phyloP scores from a whole-genome alignment of 768 basidiomycete species.

The Sarcodon aspratus region DNA sequence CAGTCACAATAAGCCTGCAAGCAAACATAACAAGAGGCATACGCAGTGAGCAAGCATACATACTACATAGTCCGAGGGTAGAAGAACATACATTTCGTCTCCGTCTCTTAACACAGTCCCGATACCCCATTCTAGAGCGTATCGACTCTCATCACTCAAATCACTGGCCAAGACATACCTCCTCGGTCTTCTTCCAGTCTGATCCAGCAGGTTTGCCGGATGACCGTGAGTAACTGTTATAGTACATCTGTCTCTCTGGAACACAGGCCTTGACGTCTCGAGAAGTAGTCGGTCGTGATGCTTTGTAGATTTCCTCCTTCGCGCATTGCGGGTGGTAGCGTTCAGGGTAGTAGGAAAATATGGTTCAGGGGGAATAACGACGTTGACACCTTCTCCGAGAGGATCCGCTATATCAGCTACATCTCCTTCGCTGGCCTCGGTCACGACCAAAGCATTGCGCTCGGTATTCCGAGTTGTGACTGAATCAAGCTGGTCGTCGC shows the following conservation, averaged over 20 bases:
- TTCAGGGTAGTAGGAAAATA: constrained; percentile 73
- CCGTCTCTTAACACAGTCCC: constrained; percentile 93
- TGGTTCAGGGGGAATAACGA: constrained; percentile 74
- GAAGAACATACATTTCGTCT: constrained; percentile 58
- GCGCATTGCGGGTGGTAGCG: constrained; percentile 22
- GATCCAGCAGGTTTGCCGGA: constrained; percentile 40
- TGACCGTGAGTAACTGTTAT: constrained; percentile 83
- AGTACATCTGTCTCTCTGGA: constrained; percentile 87
- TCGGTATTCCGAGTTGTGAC: constrained; percentile 85
- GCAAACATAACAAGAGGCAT: constrained; percentile 2
- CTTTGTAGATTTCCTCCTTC: constrained; percentile 50
- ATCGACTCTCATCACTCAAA: constrained; percentile 86
- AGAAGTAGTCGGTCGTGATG: constrained; percentile 56
- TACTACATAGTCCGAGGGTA: not conserved
- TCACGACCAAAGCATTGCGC: constrained; percentile 51
- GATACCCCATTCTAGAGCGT: constrained; percentile 97
- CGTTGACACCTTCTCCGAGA: constrained; percentile 86
- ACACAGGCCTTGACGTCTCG: constrained; percentile 65
- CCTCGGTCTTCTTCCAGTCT: constrained; percentile 43
- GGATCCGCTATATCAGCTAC: constrained; percentile 53
- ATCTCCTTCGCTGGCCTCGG: constrained; percentile 42
- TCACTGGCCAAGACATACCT: constrained; percentile 89
- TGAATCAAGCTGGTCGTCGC: constrained; percentile 61
- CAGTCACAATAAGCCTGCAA: constrained; percentile 67
- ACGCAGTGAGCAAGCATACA: not conserved